Conservation (phyloP, 148 eudicot species). For the Gaultheria prostrata region DNA sequence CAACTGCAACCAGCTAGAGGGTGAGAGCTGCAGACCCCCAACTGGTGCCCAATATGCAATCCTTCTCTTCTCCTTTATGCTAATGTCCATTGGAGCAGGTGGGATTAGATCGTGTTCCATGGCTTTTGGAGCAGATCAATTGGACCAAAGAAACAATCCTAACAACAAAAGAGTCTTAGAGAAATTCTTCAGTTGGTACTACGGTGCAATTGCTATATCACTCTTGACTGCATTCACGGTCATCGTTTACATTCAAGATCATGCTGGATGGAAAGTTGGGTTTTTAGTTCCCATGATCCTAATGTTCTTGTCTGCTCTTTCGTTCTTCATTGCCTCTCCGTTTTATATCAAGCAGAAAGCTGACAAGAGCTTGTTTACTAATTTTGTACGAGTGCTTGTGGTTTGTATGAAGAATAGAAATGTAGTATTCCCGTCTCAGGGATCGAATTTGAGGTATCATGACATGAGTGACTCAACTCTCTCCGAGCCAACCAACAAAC, state of each 20-base stretch:
- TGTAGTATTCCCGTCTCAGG: conserved; percentile 24
- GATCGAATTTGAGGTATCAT: conserved; percentile 32
- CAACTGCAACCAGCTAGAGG: conserved; percentile 36
- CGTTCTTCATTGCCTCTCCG: conserved; percentile 55
- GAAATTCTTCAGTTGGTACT: conserved; percentile 77
- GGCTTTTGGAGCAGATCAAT: conserved; percentile 90
- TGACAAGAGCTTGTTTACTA: conserved; percentile 52
- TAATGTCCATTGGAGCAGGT: conserved; percentile 83
- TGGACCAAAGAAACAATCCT: conserved; percentile 45
- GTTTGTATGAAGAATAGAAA: conserved; percentile 57
- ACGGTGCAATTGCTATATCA: conserved; percentile 48
- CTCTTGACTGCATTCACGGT: conserved; percentile 59
- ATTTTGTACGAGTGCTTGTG: conserved; percentile 51
- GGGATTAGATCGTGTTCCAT: conserved; percentile 76
- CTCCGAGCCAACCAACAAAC: conserved; percentile 41
- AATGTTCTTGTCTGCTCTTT: conserved; percentile 51
- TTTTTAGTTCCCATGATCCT: conserved; percentile 71
- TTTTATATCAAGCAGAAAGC: conserved; percentile 49
- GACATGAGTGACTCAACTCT: conserved; percentile 31
- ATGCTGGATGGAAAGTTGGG: conserved; percentile 67
- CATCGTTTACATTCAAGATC: conserved; percentile 82
- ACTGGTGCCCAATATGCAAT: conserved; percentile 42
- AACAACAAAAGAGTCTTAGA: conserved; percentile 52
- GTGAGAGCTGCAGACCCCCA: conserved; percentile 42
- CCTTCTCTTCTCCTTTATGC: conserved; percentile 44